These are phyloP conservation scores for Saitozyma sp. DNA, from an alignment of 768 basidiomycete species.

Conservation along the genomic window DNA sequence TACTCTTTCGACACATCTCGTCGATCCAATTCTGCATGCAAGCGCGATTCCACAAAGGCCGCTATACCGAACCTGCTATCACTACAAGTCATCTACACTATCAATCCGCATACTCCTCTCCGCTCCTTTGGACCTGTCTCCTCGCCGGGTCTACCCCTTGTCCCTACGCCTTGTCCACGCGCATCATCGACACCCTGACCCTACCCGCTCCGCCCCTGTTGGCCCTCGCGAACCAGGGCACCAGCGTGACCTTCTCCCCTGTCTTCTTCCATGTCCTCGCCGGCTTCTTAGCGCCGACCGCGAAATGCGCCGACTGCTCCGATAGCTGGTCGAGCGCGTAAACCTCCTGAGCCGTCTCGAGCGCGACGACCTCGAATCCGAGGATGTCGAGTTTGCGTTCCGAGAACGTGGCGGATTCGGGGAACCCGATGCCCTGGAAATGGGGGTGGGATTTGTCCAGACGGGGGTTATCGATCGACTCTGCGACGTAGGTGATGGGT, in stretches of 20 bases:
- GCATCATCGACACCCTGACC: conserved; percentile 18
- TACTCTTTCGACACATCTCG: too few relatives aligned
- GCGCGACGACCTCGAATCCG: conserved; percentile 15
- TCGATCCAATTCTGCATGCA: too few relatives aligned
- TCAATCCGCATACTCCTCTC: too few relatives aligned
- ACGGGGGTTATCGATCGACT: conserved; percentile 25
- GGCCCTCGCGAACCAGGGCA: conserved; percentile 38
- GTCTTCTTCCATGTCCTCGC: conserved; percentile 19
- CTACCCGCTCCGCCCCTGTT: conserved; percentile 31
- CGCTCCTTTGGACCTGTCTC: too few relatives aligned
- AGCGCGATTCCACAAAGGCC: too few relatives aligned
- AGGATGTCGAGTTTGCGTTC: conserved; percentile 13
- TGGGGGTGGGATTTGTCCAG: conserved; percentile 22
- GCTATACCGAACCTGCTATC: too few relatives aligned
- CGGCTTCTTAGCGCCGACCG: neutral
- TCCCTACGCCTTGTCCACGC: neutral
- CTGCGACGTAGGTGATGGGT: conserved; percentile 31
- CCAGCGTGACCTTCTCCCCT: conserved; percentile 16
- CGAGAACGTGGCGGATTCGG: conserved; percentile 16
- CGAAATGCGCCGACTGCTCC: neutral
- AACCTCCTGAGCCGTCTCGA: conserved; percentile 1
- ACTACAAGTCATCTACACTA: too few relatives aligned
- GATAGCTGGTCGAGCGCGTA: conserved; percentile 3
- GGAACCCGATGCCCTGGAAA: conserved; percentile 23
- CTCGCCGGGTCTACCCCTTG: too few relatives aligned